Conservation (phyloP, 129 eudicot genomes). For the Centella asiatica region DNA sequence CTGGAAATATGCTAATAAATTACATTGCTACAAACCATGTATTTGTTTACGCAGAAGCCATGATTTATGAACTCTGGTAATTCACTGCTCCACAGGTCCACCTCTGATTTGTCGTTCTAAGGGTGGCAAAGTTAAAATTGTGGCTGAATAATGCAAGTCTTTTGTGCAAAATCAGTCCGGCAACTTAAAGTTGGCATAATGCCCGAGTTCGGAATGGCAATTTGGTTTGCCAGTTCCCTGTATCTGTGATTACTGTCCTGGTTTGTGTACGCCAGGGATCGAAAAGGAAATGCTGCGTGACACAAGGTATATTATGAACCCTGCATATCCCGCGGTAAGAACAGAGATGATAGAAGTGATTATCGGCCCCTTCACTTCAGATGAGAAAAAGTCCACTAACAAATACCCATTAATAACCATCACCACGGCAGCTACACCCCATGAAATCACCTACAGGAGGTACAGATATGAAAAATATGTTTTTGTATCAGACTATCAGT, state of each 20-base stretch:
- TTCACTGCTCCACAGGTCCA: too few relatives aligned
- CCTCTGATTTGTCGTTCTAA: too few relatives aligned
- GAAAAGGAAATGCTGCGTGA: constrained; percentile 37
- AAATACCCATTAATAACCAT: constrained; percentile 84
- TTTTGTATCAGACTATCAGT: background rate
- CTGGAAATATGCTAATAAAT: too few relatives aligned
- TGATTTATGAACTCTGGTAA: too few relatives aligned
- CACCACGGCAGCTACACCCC: constrained; percentile 85
- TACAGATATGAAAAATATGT: background rate
- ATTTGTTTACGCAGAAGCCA: too few relatives aligned
- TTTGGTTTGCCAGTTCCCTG: too few relatives aligned
- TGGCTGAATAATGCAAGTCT: too few relatives aligned
- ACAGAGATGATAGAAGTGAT: constrained; percentile 33
- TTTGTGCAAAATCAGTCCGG: too few relatives aligned
- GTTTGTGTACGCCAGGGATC: constrained; percentile 23
- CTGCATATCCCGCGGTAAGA: constrained; percentile 52
- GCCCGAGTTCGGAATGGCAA: too few relatives aligned
- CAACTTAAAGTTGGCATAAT: too few relatives aligned
- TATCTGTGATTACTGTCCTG: constrained; percentile 15
- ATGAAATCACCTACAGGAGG: constrained; percentile 45
- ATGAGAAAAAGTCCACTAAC: constrained; percentile 58
- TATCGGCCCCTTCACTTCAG: constrained; percentile 54
- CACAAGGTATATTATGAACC: constrained; percentile 56
- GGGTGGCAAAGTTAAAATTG: too few relatives aligned
- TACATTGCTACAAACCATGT: too few relatives aligned